Base-by-base conservation (phyloP, 306 rosid species). In the Carpinus fangiana region DNA sequence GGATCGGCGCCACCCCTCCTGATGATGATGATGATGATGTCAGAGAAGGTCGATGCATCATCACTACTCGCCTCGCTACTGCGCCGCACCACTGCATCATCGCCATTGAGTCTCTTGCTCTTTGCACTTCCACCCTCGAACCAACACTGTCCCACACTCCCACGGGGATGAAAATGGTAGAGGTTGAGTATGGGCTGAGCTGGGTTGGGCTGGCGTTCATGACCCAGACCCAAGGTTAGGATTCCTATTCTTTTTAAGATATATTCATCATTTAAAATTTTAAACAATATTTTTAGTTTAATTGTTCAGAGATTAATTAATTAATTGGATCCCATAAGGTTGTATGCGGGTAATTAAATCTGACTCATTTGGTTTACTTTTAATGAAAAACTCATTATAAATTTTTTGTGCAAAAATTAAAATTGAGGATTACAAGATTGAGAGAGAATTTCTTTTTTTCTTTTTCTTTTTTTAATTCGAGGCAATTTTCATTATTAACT, bases 31-130 rank as follows among this genome's bases (percentile, higher is more conserved):
- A 13, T 5, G 73, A 0, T 3, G 48, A 13, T 11, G 84, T 13
- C 0, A 71, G 43, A 9, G 84, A 31, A 10, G 86, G 79, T 23
- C 87, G 68, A 71, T 73, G 84, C 73, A 79, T 28, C 90, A 52
- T 72, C 84, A 81, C 36, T 38, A 89, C 43, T 81, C 89, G 86
- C 88, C 90, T 64, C 31, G 88, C 93, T 0, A 74, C 79, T 4
- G 86, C 88, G 78, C 90, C 84, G 81, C 84, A 92, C 82, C 91
- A 82, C 80, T 83, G 91, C 89, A 83, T 67, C 90, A 50, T 75
- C 75, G 92, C 89, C 96, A 87, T 88, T 2, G 6, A 4, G 36
- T 31, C 16, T 41, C 18, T 77, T 51, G 28, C 78, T 2, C 28
- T 12, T 18, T 3, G 9, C 18, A 10, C n/a, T 7, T 7, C 53